phyloP scores from a whole-genome alignment of 31 red algal species.

The Bonnemaisonia californica region DNA sequence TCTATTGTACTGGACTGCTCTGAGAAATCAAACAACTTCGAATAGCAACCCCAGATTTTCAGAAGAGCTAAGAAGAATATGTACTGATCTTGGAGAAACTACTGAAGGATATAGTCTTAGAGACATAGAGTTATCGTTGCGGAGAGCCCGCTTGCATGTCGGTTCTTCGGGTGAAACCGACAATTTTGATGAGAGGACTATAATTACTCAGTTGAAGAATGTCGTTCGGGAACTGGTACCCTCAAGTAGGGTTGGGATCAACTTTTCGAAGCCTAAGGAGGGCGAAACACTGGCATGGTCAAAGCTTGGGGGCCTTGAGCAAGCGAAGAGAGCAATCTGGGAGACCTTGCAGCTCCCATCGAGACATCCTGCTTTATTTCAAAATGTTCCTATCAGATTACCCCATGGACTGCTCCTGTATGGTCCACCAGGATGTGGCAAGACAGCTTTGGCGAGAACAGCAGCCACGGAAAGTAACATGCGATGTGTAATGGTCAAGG shows the following conservation, averaged over 20 bases:
- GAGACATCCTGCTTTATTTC: constrained; percentile 66
- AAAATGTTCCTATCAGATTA: constrained; percentile 72
- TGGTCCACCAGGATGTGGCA: constrained; percentile 90
- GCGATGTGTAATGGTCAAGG: constrained; percentile 69
- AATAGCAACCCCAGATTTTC: background rate
- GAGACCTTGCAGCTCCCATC: constrained; percentile 72
- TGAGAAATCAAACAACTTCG: background rate
- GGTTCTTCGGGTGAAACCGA: background rate
- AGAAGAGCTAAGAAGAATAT: background rate
- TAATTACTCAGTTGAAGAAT: background rate
- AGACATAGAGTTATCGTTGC: constrained; percentile 34
- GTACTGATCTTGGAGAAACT: background rate
- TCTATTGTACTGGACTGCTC: constrained; percentile 13
- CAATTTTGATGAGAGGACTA: background rate
- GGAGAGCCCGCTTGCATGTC: constrained; percentile 1
- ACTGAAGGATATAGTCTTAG: constrained; percentile 38
- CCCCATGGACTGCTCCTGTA: constrained; percentile 83
- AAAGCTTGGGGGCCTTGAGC: constrained; percentile 32
- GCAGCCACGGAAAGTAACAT: constrained; percentile 54
- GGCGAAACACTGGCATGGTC: constrained; percentile 41
- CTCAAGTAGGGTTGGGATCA: constrained; percentile 45
- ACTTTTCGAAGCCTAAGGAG: constrained; percentile 12
- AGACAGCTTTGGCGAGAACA: constrained; percentile 76
- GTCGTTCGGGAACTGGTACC: constrained; percentile 29
- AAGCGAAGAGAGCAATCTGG: constrained; percentile 44